Evolutionary conservation across 176 grass and related monocot species (phyloP), one percentile per base, ranked within the genome.

Genomic region (Dendrocalamus sinicus): DNA sequence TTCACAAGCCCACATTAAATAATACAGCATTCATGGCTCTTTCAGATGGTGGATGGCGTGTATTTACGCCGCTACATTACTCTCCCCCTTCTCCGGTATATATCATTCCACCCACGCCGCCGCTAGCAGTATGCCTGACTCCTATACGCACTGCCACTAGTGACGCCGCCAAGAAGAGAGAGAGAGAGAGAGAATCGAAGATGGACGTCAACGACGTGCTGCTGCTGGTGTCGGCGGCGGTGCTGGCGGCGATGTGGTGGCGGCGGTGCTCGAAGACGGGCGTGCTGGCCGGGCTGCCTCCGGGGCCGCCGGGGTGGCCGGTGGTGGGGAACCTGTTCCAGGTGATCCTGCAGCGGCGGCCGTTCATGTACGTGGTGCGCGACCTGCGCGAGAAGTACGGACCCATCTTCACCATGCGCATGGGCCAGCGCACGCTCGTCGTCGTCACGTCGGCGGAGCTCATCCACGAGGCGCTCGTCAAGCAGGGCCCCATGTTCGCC

Each of bases 391-490:
- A 75, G 67, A 82, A 72, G 76, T 99, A 99, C 77, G 97, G 97
- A 0, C 94, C 94, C 26, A 96, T 99, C 90, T 99, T 99, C 94
- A 99, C 97, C 22, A 91, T 99, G 89, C 90, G 94, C 35, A 99
- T 99, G 97, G 97, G 97, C 8, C 91, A 93, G 83, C 93, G 93
- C 60, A 96, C 94, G 2, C 94, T 99, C 20, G 37, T 99, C 73
- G 70, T 99, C 55, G 80, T 99, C 48, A 94, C 94, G 7, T 88
- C 89, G 10, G 77, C 94, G 9, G 97, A 96, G 1, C 92, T 99
- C 62, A 99, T 99, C 85, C 97, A 99, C 83, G 97, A 96, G 70
- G 97, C 97, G 39, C 92, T 99, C 26, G 88, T 99, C 35, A 93
- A 96, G 72, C 86, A 86, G 53, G 97, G 97, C 3, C 85, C 97